Evolutionary conservation across 495 filamentous ascomycete species (phyloP), one percentile per base, ranked within the genome.

Genomic region (Achaetomiella virescens): DNA sequence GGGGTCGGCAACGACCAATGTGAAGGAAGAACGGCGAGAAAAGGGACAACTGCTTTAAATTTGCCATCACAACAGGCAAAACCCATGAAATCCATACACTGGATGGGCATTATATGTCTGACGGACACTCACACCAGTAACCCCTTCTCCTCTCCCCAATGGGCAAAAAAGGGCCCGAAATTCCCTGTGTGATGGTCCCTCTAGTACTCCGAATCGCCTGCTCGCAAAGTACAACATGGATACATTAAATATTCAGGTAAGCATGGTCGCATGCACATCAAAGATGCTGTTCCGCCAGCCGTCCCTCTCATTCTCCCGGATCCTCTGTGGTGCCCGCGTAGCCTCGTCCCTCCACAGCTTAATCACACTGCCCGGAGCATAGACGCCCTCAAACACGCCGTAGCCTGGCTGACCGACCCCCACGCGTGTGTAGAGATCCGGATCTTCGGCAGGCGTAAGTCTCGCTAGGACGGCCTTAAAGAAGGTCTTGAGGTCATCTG

Each of bases 251-350:
- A 4, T 10, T 52, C 49, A 52, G 20, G 49, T 42, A 4, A 61
- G 24, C 59, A 64, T 50, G 6, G 52, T 54, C 2, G 71, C 67
- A 18, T 73, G 75, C 7, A 90, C 80, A 70, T 93, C 83, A 70
- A 97, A 96, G 17, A 96, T 84, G 37, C 80, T 84, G 70, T 96
- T 96, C 40, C 87, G 75, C 92, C 91, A 96, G 0, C 88, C 88
- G 47, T 84, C 85, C 25, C 84, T 80, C 40, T 86, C 81, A 38
- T 75, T 71, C 58, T 76, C 68, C n/a, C 73, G 66, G 33, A 88
- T 77, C 36, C 78, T 71, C 66, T 87, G 83, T 1, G 66, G 70
- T 3, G 89, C 91, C 55, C 77, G 72, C 29, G 70, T 70, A 0
- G 84, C 89, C 66, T 95, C 85, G 38, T 91, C 88, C 54, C 90